Conservation (phyloP, 176 grass and related monocot genomes). For the Oryza rufipogon region DNA sequence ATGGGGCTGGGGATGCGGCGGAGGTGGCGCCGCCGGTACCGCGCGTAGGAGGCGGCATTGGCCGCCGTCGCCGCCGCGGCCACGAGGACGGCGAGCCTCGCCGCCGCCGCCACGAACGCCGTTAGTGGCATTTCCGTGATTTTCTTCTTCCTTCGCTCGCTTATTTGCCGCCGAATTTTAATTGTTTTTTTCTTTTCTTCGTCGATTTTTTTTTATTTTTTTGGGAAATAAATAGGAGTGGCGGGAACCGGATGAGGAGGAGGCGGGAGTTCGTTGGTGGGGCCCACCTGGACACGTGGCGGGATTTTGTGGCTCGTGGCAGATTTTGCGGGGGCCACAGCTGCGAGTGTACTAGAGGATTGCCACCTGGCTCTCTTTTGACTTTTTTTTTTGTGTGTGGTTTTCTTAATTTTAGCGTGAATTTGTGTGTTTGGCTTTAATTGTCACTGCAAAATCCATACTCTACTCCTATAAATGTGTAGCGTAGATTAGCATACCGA, state of each 20-base stretch:
- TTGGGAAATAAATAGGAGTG: conserved; percentile 25
- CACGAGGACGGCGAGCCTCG: conserved; percentile 65
- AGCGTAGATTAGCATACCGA: no score
- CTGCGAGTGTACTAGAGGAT: background rate
- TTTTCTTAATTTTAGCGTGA: no score
- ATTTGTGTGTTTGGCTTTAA: no score
- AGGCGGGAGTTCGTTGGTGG: background rate
- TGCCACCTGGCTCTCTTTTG: conserved; percentile 5
- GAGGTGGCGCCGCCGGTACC: conserved; percentile 69
- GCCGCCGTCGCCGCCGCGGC: conserved; percentile 55
- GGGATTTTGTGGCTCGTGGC: background rate
- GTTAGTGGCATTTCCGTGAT: conserved; percentile 55
- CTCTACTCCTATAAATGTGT: no score
- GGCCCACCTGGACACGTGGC: conserved; percentile 27
- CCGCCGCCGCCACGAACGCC: conserved; percentile 57
- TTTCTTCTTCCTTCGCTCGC: background rate
- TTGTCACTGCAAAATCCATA: no score
- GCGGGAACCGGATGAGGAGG: conserved; percentile 36
- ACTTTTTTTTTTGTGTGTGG: background rate
- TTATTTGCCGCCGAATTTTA: background rate
- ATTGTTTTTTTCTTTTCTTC: background rate
- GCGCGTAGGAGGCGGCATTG: conserved; percentile 66
- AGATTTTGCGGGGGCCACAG: conserved; percentile 28
- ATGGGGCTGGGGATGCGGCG: conserved; percentile 63
- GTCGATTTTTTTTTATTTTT: background rate